Percentiles rank a stretch among this genome's conserved stretches.
These are phyloP conservation scores for Pilatotrama ljubarskyi DNA, from an alignment of 768 basidiomycete species.

Conservation along the genomic window DNA sequence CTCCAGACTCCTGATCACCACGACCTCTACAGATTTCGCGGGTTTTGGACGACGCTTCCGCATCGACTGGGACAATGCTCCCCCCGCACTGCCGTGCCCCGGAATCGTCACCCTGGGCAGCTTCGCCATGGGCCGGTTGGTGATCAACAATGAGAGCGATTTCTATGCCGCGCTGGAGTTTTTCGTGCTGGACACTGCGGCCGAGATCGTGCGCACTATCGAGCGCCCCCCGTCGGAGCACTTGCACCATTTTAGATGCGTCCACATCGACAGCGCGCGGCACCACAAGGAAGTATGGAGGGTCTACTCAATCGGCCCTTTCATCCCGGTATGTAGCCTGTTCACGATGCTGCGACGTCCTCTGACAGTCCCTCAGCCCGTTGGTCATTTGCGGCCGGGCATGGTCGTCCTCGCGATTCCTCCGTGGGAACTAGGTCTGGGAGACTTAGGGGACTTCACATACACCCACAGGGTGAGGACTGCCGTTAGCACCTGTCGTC, in stretches of 20 bases:
- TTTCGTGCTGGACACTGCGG: constrained; percentile 9
- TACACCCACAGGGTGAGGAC: not conserved
- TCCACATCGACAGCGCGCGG: not conserved
- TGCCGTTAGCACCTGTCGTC: too few species aligned
- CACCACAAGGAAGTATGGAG: constrained; percentile 3
- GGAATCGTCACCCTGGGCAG: not conserved
- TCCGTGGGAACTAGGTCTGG: constrained; percentile 11
- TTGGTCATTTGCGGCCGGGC: constrained; percentile 1
- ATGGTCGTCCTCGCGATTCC: constrained; percentile 8
- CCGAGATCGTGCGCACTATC: constrained; percentile 12
- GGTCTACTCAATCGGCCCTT: not conserved
- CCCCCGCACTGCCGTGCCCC: constrained; percentile 10
- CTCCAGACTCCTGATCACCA: not conserved
- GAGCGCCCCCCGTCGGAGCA: constrained; percentile 12
- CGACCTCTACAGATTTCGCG: not conserved
- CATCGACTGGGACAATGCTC: constrained; percentile 2
- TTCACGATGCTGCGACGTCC: too few species aligned
- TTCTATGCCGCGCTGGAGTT: constrained; percentile 9
- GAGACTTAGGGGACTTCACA: constrained; percentile 7
- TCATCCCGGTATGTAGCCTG: not conserved
- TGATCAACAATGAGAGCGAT: not conserved
- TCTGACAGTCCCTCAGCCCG: not conserved
- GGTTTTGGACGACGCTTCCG: constrained; percentile 2
- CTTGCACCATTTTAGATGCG: constrained; percentile 4
- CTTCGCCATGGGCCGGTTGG: not conserved